phyloP scores from a whole-genome alignment of 164 flowering plant genomes.

The Magnolia sinica region DNA sequence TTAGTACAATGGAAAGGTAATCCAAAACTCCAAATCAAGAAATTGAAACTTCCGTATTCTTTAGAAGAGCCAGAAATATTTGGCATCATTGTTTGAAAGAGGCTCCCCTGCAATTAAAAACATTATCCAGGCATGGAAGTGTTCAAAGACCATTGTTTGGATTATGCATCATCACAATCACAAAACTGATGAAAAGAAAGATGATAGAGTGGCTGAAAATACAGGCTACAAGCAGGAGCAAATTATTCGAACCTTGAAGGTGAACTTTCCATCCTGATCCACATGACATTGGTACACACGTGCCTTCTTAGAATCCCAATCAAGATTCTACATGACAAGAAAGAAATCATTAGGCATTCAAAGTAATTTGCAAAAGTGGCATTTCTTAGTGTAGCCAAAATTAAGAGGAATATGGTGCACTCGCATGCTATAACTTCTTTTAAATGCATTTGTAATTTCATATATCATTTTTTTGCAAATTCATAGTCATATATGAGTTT shows the following conservation, averaged over 20 bases:
- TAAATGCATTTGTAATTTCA: too few species aligned
- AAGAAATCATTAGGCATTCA: neutral
- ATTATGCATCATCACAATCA: neutral
- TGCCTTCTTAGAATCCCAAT: slow-evolving; percentile 46
- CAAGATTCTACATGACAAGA: slow-evolving; percentile 29
- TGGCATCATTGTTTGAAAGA: too few species aligned
- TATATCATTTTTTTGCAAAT: too few species aligned
- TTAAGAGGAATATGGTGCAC: neutral
- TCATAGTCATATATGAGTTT: neutral
- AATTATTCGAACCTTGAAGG: slow-evolving; percentile 43
- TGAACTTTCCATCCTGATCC: slow-evolving; percentile 33
- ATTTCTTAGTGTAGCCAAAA: neutral
- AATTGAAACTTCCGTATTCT: too few species aligned
- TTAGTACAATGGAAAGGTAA: too few species aligned
- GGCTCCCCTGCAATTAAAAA: too few species aligned
- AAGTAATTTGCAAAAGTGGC: too few species aligned
- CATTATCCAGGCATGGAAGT: too few species aligned
- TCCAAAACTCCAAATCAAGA: too few species aligned
- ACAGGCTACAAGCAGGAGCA: too few species aligned
- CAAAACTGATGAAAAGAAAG: neutral
- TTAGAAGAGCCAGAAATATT: too few species aligned
- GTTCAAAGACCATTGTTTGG: neutral
- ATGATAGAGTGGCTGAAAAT: neutral
- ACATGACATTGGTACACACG: slow-evolving; percentile 43
- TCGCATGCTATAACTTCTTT: neutral